phyloP scores from a whole-genome alignment of 345 rosid genomes.

The Brassica incana region DNA sequence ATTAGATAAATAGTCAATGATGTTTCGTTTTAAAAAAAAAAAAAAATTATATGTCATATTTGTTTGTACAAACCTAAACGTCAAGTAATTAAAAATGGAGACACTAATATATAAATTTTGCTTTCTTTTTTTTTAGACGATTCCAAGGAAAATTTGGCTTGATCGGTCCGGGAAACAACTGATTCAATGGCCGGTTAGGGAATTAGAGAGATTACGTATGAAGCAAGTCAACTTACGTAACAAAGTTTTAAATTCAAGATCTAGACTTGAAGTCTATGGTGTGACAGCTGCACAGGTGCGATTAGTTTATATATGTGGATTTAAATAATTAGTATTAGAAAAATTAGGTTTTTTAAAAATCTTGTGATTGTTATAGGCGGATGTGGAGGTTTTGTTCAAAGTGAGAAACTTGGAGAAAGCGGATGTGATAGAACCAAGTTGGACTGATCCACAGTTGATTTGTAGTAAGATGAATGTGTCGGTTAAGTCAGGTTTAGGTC shows the following conservation, averaged over 20 bases:
- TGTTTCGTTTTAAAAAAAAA: no score
- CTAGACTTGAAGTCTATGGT: slow-evolving; percentile 49
- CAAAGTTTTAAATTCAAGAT: slow-evolving; percentile 45
- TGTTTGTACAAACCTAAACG: no score
- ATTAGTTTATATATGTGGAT: background rate
- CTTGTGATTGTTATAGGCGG: slow-evolving; percentile 51
- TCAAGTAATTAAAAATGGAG: background rate
- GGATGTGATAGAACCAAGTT: slow-evolving; percentile 47
- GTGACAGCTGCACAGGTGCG: slow-evolving; percentile 66
- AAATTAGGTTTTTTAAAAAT: background rate
- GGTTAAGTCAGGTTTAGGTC: slow-evolving; percentile 56
- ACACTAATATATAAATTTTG: background rate
- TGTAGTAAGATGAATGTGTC: slow-evolving; percentile 56
- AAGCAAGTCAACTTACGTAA: slow-evolving; percentile 37
- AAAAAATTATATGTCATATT: no score
- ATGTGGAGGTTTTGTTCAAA: slow-evolving; percentile 61
- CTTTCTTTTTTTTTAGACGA: slow-evolving; percentile 40
- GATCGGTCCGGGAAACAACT: slow-evolving; percentile 55
- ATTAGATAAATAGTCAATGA: no score
- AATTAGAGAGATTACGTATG: slow-evolving; percentile 52
- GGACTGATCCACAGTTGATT: slow-evolving; percentile 57
- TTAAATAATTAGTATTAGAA: background rate
- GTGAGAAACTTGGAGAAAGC: slow-evolving; percentile 46
- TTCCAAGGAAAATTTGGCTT: slow-evolving; percentile 68
- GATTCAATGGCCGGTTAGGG: slow-evolving; percentile 70